A percentile compares a stretch with the other conserved stretches of the same genome.
Evolutionary conservation across 768 basidiomycete genomes (phyloP).

Genomic region (Podaxis carcinomalis): DNA sequence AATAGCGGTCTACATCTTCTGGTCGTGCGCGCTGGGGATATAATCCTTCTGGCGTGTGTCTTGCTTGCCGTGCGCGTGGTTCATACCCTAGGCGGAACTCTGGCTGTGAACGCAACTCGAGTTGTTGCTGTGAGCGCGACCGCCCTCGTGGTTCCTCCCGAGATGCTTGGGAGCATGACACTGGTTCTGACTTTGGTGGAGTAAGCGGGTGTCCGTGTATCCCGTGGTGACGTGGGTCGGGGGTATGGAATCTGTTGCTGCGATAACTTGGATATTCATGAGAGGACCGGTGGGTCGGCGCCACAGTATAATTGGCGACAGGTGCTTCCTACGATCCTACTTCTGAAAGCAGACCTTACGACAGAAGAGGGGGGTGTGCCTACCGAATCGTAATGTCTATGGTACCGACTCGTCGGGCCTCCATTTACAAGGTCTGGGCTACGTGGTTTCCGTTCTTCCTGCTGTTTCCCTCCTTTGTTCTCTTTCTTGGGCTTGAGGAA

Average conservation of each 20-base stretch:
- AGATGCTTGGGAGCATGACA: not conserved
- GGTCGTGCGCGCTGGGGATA: not conserved
- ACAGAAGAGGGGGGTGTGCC: not conserved
- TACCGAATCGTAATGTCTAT: no score
- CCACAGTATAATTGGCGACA: not conserved
- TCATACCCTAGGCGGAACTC: not conserved
- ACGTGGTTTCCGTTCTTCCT: not conserved
- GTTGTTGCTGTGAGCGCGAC: not conserved
- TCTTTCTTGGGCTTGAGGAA: not conserved
- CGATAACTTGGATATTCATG: not conserved
- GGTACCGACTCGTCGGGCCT: not conserved
- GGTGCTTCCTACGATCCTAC: not conserved
- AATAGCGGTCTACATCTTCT: not conserved
- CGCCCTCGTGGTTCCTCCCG: not conserved
- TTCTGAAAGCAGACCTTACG: not conserved
- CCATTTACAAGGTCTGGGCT: not conserved
- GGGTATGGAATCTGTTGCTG: not conserved
- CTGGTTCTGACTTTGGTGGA: not conserved
- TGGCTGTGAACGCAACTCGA: not conserved
- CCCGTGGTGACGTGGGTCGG: not conserved
- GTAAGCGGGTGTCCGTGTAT: not conserved
- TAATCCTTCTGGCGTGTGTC: not conserved
- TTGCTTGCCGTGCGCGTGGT: not conserved
- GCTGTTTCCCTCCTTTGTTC: not conserved
- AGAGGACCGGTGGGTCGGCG: not conserved